phyloP scores from a whole-genome alignment of 2,329 filamentous ascomycete species.

The Cordyceps tenuipes region DNA sequence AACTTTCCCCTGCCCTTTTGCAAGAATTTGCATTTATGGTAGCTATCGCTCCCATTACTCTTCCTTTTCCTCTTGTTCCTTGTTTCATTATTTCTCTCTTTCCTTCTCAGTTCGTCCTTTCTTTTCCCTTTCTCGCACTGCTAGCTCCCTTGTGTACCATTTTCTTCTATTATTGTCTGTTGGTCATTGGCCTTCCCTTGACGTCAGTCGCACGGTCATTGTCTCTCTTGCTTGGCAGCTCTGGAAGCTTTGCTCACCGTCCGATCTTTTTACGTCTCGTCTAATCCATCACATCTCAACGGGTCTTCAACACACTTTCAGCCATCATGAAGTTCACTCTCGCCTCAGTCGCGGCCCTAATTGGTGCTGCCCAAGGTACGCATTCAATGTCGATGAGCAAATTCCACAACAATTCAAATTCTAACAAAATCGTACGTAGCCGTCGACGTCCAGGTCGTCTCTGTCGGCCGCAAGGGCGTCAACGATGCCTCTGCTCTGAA shows the following conservation, averaged over 20 bases:
- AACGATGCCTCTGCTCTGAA: slow-evolving; percentile 43
- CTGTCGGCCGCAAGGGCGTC: slow-evolving; percentile 46
- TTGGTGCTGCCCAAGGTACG: slow-evolving; percentile 40
- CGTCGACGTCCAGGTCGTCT: slow-evolving; percentile 51
- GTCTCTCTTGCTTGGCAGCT: slow-evolving; percentile 14
- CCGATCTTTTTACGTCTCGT: slow-evolving; percentile 16
- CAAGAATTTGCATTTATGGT: slow-evolving; percentile 3
- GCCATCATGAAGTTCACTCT: slow-evolving; percentile 46
- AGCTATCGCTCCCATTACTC: slow-evolving; percentile 15
- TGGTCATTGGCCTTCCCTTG: slow-evolving; percentile 16
- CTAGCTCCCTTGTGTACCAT: slow-evolving; percentile 19
- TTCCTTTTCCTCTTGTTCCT: slow-evolving; percentile 18
- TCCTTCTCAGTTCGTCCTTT: slow-evolving; percentile 20
- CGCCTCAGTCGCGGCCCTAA: slow-evolving; percentile 37
- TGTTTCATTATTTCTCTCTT: slow-evolving; percentile 20
- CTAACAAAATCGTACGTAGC: slow-evolving; percentile 17
- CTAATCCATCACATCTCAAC: slow-evolving; percentile 7
- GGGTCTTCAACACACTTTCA: not conserved
- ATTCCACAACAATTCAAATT: not conserved
- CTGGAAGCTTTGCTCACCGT: slow-evolving; percentile 22
- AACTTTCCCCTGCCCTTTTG: not conserved
- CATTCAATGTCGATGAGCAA: not conserved
- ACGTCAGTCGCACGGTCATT: not conserved
- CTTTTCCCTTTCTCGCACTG: slow-evolving; percentile 23
- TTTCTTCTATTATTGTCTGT: not conserved